Evolutionary conservation across 352 stramenopile species (phyloP).

Genomic region (Phytophthora pluvialis): DNA sequence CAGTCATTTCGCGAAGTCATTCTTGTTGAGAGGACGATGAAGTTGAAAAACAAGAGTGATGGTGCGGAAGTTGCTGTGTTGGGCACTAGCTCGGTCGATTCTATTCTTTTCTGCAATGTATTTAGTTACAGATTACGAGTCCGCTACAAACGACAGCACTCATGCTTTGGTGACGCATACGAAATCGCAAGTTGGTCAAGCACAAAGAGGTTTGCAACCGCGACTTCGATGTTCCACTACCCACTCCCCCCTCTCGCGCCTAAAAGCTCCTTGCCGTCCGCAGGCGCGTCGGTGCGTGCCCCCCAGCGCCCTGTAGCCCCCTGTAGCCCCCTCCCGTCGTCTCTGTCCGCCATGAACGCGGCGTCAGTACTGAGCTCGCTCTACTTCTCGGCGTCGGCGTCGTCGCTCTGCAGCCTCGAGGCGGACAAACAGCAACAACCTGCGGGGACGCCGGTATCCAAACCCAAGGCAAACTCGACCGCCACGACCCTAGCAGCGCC

Average conservation of each 20-base stretch:
- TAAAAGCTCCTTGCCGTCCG: slow-evolving; percentile 6
- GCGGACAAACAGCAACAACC: slow-evolving; percentile 10
- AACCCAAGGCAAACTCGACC: slow-evolving; percentile 14
- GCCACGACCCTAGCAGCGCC: slow-evolving; percentile 15
- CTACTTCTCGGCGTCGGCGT: slow-evolving; percentile 13
- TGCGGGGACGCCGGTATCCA: not conserved
- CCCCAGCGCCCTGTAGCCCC: not conserved
- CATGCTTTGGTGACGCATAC: not conserved
- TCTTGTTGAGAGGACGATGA: slow-evolving; percentile 21
- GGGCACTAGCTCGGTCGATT: slow-evolving; percentile 10
- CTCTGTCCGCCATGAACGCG: slow-evolving; percentile 15
- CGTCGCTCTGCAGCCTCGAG: slow-evolving; percentile 4
- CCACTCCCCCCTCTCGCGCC: slow-evolving; percentile 27
- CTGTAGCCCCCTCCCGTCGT: too few relatives aligned
- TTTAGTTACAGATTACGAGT: not conserved
- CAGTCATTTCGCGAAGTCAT: slow-evolving; percentile 2
- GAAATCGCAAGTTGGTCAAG: slow-evolving; percentile 1
- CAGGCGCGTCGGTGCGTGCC: not conserved
- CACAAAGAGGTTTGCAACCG: slow-evolving; percentile 2
- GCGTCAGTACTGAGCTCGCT: slow-evolving; percentile 16
- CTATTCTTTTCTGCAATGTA: slow-evolving; percentile 7
- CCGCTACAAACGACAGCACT: not conserved
- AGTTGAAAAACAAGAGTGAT: slow-evolving; percentile 54
- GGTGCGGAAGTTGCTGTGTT: slow-evolving; percentile 67
- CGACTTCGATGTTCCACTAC: slow-evolving; percentile 38